Conservation (phyloP, 176 grass and related monocot genomes). For the Microstegium vimineum region DNA sequence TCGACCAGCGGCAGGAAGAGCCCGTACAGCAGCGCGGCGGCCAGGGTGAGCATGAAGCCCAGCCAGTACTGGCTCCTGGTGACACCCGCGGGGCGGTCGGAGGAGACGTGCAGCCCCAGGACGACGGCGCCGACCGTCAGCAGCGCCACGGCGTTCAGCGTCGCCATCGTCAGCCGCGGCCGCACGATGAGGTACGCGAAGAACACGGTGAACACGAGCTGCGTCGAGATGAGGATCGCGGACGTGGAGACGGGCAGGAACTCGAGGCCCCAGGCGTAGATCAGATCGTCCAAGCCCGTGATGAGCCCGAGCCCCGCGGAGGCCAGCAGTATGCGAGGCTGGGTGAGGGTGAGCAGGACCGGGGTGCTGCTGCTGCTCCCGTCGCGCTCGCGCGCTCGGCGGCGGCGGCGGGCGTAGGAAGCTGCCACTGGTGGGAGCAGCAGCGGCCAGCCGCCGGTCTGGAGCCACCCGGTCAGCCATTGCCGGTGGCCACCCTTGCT, state of each 20-base stretch:
- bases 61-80: conserved; percentile 45
- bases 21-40: conserved; percentile 56
- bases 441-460: conserved; percentile 56
- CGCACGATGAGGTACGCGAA: conserved; percentile 67
- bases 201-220: conserved; percentile 63
- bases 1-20: conserved; percentile 52
- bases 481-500: conserved; percentile 50
- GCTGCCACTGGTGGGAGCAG: conserved; percentile 27
- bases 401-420: conserved; percentile 4
- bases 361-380: neutral
- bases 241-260: conserved; percentile 70
- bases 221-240: conserved; percentile 68
- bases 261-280: conserved; percentile 61
- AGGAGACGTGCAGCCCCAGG: conserved; percentile 42
- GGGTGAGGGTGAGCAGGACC: conserved; percentile 17
- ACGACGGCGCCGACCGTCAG: conserved; percentile 53
- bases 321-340: conserved; percentile 33
- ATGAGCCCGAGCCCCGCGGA: conserved; percentile 37
- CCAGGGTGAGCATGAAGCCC: conserved; percentile 62
- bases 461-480: conserved; percentile 50
- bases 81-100: conserved; percentile 30
- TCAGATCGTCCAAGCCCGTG: conserved; percentile 40
- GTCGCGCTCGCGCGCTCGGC: conserved; percentile 11
- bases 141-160: conserved; percentile 55
- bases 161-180: conserved; percentile 42